A percentile compares a stretch with the other conserved stretches of the same genome.
These are phyloP conservation scores for Lichenothelia convexa DNA, from an alignment of 495 filamentous ascomycete genomes.

Conservation along the genomic window DNA sequence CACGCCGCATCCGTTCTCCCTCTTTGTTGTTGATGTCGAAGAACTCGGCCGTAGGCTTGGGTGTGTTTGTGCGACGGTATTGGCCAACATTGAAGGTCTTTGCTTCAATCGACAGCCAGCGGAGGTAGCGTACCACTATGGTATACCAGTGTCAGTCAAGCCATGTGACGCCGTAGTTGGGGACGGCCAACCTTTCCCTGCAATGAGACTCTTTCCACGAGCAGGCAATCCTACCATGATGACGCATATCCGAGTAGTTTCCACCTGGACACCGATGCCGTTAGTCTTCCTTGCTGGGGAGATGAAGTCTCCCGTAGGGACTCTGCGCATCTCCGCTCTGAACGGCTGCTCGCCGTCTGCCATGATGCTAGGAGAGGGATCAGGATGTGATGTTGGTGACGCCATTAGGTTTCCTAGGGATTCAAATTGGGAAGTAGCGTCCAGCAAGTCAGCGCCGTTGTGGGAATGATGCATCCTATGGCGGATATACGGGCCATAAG, in stretches of 20 bases:
- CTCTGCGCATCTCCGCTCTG: constrained; percentile 14
- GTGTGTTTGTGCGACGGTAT: constrained; percentile 74
- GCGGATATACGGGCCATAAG: no score
- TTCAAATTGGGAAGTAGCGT: no score
- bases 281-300: constrained; percentile 28
- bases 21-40: constrained; percentile 78
- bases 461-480: no score
- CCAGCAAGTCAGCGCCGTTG: no score
- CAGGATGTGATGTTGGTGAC: no score
- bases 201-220: constrained; percentile 89
- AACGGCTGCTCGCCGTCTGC: constrained; percentile 14
- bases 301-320: constrained; percentile 17
- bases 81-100: constrained; percentile 92
- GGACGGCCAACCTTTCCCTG: constrained; percentile 62
- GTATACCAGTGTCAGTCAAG: not conserved
- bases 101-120: constrained; percentile 85
- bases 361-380: no score
- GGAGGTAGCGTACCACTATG: constrained; percentile 80
- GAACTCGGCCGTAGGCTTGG: constrained; percentile 75
- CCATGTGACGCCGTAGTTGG: not conserved
- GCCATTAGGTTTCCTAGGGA: no score
- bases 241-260: constrained; percentile 92
- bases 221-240: constrained; percentile 96
- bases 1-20: constrained; percentile 72
- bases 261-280: constrained; percentile 47